These are phyloP conservation scores for Thraustochytrium sp. DNA, from an alignment of 352 stramenopile genomes.

Conservation along the genomic window DNA sequence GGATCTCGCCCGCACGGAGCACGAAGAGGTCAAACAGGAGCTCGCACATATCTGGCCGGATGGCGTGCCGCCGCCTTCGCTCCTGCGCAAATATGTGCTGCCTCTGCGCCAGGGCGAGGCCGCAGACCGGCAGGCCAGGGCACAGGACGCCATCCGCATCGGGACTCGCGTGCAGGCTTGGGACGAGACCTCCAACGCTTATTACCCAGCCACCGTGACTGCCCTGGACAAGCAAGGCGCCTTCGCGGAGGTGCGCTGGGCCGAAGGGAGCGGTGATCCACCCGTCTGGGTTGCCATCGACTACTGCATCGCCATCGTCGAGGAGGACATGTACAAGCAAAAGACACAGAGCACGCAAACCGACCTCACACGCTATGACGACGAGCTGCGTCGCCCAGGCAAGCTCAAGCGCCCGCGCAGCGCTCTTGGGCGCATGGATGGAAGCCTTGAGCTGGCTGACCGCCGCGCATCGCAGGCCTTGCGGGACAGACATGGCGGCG, in stretches of 20 bases:
- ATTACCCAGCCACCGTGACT: background rate
- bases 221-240: background rate
- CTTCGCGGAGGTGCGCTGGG: constrained; percentile 6
- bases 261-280: background rate
- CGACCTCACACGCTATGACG: background rate
- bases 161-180: constrained; percentile 2
- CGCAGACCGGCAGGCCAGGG: background rate
- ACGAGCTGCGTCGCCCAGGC: background rate
- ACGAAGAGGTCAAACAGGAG: background rate
- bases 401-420: constrained; percentile 12
- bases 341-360: background rate
- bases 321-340: constrained; percentile 7
- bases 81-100: constrained; percentile 20
- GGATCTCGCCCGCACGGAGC: background rate
- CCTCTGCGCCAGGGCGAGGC: background rate
- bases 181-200: background rate
- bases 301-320: constrained; percentile 17
- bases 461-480: background rate
- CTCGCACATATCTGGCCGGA: constrained; percentile 9
- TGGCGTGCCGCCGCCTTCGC: constrained; percentile 5
- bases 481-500: background rate
- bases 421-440: constrained; percentile 14
- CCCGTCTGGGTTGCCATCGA: background rate
- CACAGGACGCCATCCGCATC: constrained; percentile 20
- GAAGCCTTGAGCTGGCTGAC: background rate